A percentile compares a stretch with the other conserved stretches of the same genome.
phyloP scores from a whole-genome alignment of 352 stramenopile genomes.

The Phytophthora gonapodyides region DNA sequence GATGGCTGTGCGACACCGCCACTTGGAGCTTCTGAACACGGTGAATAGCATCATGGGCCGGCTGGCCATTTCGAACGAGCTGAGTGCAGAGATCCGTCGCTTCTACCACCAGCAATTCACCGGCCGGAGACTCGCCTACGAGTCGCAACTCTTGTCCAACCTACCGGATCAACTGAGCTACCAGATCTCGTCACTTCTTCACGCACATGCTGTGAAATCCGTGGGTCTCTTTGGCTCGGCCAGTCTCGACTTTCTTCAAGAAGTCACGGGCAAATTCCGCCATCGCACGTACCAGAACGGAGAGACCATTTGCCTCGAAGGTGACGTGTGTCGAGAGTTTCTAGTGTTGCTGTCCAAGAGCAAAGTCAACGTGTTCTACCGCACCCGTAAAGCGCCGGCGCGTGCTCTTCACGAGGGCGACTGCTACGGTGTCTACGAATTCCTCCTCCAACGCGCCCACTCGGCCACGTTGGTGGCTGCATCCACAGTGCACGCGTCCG shows the following conservation, averaged over 20 bases:
- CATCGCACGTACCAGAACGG: conserved; percentile 65
- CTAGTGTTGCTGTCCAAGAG: conserved; percentile 50
- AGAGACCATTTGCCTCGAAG: conserved; percentile 61
- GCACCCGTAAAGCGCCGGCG: conserved; percentile 6
- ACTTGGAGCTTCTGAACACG: conserved; percentile 65
- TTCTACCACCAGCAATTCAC: conserved; percentile 73
- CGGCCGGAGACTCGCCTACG: conserved; percentile 56
- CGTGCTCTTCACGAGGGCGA: conserved; percentile 39
- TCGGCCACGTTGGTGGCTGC: conserved; percentile 43
- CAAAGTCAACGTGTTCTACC: conserved; percentile 51
- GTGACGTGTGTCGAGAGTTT: conserved; percentile 65
- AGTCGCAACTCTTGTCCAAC: conserved; percentile 58
- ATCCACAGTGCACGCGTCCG: conserved; percentile 50
- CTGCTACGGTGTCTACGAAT: conserved; percentile 65
- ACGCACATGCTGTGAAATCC: conserved; percentile 48
- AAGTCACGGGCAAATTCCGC: conserved; percentile 75
- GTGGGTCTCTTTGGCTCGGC: conserved; percentile 54
- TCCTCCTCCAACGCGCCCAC: conserved; percentile 47
- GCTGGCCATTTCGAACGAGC: conserved; percentile 46
- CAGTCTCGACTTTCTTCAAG: conserved; percentile 56
- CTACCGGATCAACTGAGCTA: conserved; percentile 68
- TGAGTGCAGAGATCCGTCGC: conserved; percentile 58
- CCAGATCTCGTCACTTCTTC: conserved; percentile 63
- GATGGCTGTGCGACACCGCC: conserved; percentile 54
- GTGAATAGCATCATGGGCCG: conserved; percentile 68